Conservation (phyloP, 164 flowering plant species). For the Kingdonia uniflora region DNA sequence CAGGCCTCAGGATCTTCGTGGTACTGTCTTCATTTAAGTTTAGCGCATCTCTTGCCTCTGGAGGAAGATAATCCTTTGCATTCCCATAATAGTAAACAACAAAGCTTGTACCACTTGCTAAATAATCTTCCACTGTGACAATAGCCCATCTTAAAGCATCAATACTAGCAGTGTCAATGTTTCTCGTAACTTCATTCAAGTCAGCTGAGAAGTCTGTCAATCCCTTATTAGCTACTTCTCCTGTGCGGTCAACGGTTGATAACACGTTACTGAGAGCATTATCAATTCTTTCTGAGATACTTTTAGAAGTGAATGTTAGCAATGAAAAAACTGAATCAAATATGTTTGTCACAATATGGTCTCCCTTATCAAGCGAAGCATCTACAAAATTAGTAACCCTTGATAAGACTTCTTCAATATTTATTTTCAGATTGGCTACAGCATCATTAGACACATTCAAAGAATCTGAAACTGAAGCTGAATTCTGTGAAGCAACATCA, state of each 20-base stretch:
- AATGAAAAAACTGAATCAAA: conserved; percentile 40
- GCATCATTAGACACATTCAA: conserved; percentile 22
- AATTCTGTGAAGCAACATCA: conserved; percentile 18
- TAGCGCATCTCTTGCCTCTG: conserved; percentile 41
- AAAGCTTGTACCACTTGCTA: conserved; percentile 35
- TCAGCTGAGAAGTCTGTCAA: conserved; percentile 37
- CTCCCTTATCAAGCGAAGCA: conserved; percentile 34
- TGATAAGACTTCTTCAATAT: conserved; percentile 24
- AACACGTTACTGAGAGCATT: conserved; percentile 22
- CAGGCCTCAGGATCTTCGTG: conserved; percentile 38
- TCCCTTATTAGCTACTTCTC: conserved; percentile 32
- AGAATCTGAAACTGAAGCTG: conserved; percentile 24
- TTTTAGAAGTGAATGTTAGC: conserved; percentile 21
- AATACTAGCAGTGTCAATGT: conserved; percentile 33
- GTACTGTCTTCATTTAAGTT: conserved; percentile 45
- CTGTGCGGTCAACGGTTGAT: conserved; percentile 35
- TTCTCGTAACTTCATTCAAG: conserved; percentile 37
- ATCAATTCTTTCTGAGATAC: conserved; percentile 38
- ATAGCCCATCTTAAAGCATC: conserved; percentile 46
- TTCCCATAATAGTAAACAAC: conserved; percentile 48
- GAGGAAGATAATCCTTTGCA: conserved; percentile 61
- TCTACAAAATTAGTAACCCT: conserved; percentile 31
- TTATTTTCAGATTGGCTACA: conserved; percentile 23
- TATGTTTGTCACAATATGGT: conserved; percentile 29
- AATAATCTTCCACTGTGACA: conserved; percentile 42